Evolutionary conservation across 495 filamentous ascomycete genomes (phyloP).

Genomic region (Hypoxylon intermedium): DNA sequence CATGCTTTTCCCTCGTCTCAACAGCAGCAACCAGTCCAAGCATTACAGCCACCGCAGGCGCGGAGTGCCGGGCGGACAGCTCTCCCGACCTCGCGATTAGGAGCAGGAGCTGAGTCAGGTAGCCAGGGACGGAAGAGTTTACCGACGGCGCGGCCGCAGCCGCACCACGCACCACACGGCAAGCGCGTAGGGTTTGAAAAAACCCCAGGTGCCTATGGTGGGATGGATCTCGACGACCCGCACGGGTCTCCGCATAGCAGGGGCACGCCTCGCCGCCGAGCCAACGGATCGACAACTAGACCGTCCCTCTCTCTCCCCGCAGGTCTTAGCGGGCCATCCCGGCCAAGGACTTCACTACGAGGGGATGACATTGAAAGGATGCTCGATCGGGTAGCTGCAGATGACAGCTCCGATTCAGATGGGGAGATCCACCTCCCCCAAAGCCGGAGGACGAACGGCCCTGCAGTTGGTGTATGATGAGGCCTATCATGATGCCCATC

Average conservation of each 20-base stretch:
- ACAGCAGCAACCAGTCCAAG: conserved; percentile 38
- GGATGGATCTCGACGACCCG: conserved; percentile 55
- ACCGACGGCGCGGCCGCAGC: conserved; percentile 49
- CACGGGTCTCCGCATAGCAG: conserved; percentile 45
- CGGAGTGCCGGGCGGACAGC: conserved; percentile 43
- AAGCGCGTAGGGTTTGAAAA: conserved; percentile 59
- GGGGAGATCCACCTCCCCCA: conserved; percentile 55
- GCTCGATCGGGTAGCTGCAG: conserved; percentile 52
- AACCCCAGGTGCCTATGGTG: conserved; percentile 42
- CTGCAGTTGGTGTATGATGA: conserved; percentile 34
- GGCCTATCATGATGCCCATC: conserved; percentile 1
- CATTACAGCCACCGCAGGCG: conserved; percentile 32
- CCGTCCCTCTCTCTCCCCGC: conserved; percentile 49
- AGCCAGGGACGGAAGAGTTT: conserved; percentile 52
- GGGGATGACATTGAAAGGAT: conserved; percentile 58
- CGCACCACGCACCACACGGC: conserved; percentile 43
- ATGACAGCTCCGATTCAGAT: conserved; percentile 57
- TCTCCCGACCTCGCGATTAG: conserved; percentile 48
- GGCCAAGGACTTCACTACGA: conserved; percentile 44
- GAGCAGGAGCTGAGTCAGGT: conserved; percentile 21
- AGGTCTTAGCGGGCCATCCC: conserved; percentile 46
- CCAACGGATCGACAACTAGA: conserved; percentile 43
- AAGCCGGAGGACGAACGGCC: conserved; percentile 34
- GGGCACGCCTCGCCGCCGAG: conserved; percentile 51
- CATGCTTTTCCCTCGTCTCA: conserved; percentile 53